Evolutionary conservation across 2,329 filamentous ascomycete genomes (phyloP), one percentile per base, ranked within the genome.

Genomic region (Aspergillus pseudoterreus): DNA sequence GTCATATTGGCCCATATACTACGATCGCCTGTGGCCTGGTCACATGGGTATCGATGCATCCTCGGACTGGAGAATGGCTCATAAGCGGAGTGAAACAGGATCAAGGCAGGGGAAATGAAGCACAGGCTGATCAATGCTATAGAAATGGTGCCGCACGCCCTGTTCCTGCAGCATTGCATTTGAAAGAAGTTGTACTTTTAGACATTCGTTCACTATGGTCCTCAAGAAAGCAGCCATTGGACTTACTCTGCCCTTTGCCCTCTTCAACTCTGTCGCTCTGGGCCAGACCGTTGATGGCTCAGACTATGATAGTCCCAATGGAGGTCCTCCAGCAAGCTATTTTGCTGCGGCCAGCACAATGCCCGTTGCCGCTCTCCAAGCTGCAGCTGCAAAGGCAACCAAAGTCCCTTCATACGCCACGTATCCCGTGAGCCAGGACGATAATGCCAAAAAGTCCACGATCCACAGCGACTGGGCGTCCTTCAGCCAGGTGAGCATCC

Each of bases 381-480:
- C 51, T 11, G 63, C 64, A 4, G 62, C 61, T 21, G 57, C 60
- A 2, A 57, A 57, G 35, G 58, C 61, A 8, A 64, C 46, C 12
- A 51, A 30, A 2, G 57, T 64, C n/a, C 63, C 64, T 0, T 51
- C 55, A 3, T 45, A 54, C 43, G 60, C 61, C 2, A 61, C 60
- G 2, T 67, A 68, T 38, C 60, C 59, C 6, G 49, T 66, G 21
- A 65, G 56, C 22, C 45, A 48, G 6, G 49, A 59, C 17, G 39
- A 17, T 9, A 56, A 55, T 10, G 49, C 62, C 12, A 44, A 53
- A 4, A 58, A 53, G 15, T 60, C 60, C 6, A 65, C 62, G 2
- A 67, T 68, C 33, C 56, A 67, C 19, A 57, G 50, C 17, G 65
- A 68, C 39, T 68, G 65, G 64, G 46, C 57, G 0, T 50, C 47